A percentile compares a stretch with the other conserved stretches of the same genome.
Conservation (phyloP, 2,329 filamentous ascomycete genomes). For the Hypoxylon sp. region DNA sequence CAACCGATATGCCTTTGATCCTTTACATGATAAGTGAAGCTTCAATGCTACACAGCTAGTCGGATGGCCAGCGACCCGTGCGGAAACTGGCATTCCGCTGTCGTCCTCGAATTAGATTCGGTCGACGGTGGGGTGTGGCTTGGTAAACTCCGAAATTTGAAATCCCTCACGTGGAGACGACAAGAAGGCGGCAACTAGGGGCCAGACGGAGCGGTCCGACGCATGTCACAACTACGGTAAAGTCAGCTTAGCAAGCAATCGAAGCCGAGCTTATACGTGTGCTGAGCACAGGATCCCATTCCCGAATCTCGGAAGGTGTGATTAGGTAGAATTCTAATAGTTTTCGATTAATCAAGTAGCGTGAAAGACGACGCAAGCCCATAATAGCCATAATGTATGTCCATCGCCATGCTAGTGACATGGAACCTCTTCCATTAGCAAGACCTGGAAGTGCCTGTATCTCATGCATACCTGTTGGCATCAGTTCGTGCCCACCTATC, state of each 20-base stretch:
- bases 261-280: neutral
- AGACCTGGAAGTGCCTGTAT: slow-evolving; percentile 16
- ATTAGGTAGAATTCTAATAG: neutral
- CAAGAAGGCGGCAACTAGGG: too few species aligned
- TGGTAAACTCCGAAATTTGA: too few species aligned
- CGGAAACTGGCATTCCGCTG: neutral
- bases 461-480: slow-evolving; percentile 38
- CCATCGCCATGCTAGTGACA: slow-evolving; percentile 4
- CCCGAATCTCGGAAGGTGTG: neutral
- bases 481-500: slow-evolving; percentile 26
- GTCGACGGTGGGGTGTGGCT: too few species aligned
- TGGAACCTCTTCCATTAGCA: slow-evolving; percentile 17
- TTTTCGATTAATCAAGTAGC: neutral
- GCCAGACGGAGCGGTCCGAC: too few species aligned
- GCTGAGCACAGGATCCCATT: neutral
- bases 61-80: neutral
- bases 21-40: neutral
- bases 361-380: neutral
- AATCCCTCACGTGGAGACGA: too few species aligned
- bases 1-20: neutral
- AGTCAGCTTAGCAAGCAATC: too few species aligned
- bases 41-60: neutral
- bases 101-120: neutral
- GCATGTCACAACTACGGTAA: too few species aligned
- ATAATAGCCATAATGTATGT: slow-evolving; percentile 6